Evolutionary conservation across 2,329 filamentous ascomycete species (phyloP), one percentile per base, ranked within the genome.

Genomic region (Microdochium bolleyi): DNA sequence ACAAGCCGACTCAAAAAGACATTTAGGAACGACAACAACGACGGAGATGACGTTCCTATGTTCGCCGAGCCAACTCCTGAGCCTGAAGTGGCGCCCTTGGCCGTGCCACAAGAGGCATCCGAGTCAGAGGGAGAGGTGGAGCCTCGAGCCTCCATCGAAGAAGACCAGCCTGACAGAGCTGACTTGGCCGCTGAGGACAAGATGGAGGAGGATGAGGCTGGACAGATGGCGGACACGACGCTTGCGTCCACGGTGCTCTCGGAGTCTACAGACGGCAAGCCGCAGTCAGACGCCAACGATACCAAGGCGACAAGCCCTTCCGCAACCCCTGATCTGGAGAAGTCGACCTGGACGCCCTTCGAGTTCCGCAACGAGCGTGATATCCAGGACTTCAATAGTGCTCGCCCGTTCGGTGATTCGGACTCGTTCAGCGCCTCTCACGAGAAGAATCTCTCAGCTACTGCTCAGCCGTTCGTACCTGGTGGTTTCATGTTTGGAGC

Each of bases 1-100:
- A 80, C 86, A 54, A 83, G 82, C 22, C 83, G 89, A 41, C 74
- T 84, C 62, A 96, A 96, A 76, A 84, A 66, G 57, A 61, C 91
- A 65, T 83, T 83, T 57, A 83, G 84, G 59, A 83, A 82, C 54
- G 77, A 70, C 48, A 80, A 76, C 19, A 80, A 78, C 51, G 84
- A 88, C 61, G 85, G 82, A 19, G 85, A 95, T 60, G 80, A 86
- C 50, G 83, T 92, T 24, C 85, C 88, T 22, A 75, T 83, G 51
- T 95, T 95, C 66, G 89, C 89, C 9, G 75, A 82, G 51, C 77
- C 75, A 14, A 72, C 70, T 1, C 63, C 66, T 5, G 60, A 62
- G 50, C 59, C 63, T 24, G 65, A 61, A 58, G 63, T 67, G 14
- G 64, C 70, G 3, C 61, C 65, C 0, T 65, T 69, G 49, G 54